Conservation (phyloP, 1,284 basidiomycete species). For the Microbotryum silenes-acaulis region DNA sequence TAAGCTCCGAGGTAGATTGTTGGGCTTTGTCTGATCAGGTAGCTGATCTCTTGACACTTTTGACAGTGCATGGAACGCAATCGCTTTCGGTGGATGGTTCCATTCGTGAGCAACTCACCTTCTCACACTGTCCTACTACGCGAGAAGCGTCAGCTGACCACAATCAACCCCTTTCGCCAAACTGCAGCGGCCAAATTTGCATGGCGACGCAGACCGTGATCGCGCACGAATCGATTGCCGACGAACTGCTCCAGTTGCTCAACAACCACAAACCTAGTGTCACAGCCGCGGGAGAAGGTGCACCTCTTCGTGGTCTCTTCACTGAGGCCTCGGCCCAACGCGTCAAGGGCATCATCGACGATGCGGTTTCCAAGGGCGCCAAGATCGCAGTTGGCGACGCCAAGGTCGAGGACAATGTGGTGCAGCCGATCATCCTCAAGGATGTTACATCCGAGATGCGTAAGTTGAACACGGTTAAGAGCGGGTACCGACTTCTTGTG, state of each 20-base stretch:
- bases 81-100: slow-evolving; percentile 54
- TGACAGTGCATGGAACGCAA: slow-evolving; percentile 29
- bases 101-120: slow-evolving; percentile 43
- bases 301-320: slow-evolving; percentile 45
- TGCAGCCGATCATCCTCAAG: slow-evolving; percentile 52
- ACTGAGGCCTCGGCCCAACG: slow-evolving; percentile 49
- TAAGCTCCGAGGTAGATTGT: slow-evolving; percentile 35
- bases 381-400: slow-evolving; percentile 48
- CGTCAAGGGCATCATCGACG: slow-evolving; percentile 48
- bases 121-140: background rate
- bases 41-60: slow-evolving; percentile 1
- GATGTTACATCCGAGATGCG: slow-evolving; percentile 49
- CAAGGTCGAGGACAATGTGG: slow-evolving; percentile 42
- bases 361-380: slow-evolving; percentile 52
- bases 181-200: background rate
- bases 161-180: no score
- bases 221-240: slow-evolving; percentile 32
- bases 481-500: background rate
- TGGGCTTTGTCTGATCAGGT: slow-evolving; percentile 20
- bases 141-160: background rate
- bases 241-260: slow-evolving; percentile 27
- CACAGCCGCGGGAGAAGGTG: slow-evolving; percentile 18
- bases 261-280: slow-evolving; percentile 6
- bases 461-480: slow-evolving; percentile 42
- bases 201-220: slow-evolving; percentile 26